Evolutionary conservation across 73 alveolate genomes (phyloP), one percentile per base, ranked within the genome.

Genomic region (Urostyla sp.): DNA sequence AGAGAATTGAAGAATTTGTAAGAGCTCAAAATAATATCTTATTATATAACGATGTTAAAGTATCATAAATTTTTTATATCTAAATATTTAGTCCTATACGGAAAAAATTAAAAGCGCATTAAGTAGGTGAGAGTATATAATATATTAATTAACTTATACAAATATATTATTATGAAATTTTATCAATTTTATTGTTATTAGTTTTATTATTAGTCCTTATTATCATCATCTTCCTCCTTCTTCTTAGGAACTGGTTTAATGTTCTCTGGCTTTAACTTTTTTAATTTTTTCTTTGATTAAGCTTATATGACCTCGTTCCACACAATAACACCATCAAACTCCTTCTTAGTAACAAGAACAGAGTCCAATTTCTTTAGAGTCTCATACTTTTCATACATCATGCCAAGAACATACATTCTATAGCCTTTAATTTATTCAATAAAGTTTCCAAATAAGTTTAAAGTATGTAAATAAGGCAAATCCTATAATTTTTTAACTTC

Each of bases 371-470:
- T 89, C 80, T 89, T 89, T 24, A 89, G 67, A 23, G 74, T 49
- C 26, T 43, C 74, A 44, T 77, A 23, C 24, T 67, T 48, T 38
- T 72, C 72, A 40, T 52, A 83, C 69, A 89, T 49, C 79, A 94
- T 85, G 57, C 93, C 97, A 31, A 94, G 84, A 52, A 91, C 87
- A 77, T 82, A 94, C 69, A 86, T 72, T 75, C 98, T 85, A 76
- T 94, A 94, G 43, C 98, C 97, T 28, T 85, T 84, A 28, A 94
- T 82, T 83, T 94, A 94, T 74, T 94, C 98, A 21, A 94, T 79
- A 8, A 94, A 93, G 90, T 94, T 94, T 40, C 98, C 98, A 86
- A 92, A 91, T 27, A 94, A 78, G 15, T 97, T 89, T 49, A 94
- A 74, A 38, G 94, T 48, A 6, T 84, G 63, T 52, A 94, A 45